These are phyloP conservation scores for Pichia manshurica DNA, from an alignment of 805 yeast genomes.

Conservation along the genomic window DNA sequence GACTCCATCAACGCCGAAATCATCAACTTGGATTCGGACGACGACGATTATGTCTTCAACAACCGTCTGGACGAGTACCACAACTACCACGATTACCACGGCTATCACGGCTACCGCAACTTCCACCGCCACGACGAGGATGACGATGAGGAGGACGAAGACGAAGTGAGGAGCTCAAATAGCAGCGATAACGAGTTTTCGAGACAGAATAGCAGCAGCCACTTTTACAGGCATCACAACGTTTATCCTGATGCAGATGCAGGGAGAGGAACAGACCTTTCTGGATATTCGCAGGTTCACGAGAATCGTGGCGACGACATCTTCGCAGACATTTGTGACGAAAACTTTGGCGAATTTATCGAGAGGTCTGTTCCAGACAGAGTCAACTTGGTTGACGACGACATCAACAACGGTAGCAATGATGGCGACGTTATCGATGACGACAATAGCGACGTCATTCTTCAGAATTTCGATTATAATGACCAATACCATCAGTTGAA, in stretches of 20 bases:
- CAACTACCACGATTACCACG: slow-evolving; percentile 1
- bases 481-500: background rate
- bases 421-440: slow-evolving; percentile 1
- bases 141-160: no score
- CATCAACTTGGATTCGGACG: slow-evolving; percentile 38
- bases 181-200: no score
- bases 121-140: no score
- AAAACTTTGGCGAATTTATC: no score
- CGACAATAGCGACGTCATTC: background rate
- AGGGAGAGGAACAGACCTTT: background rate
- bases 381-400: no score
- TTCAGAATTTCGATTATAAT: no score
- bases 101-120: background rate
- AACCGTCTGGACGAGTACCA: slow-evolving; percentile 12
- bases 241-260: background rate
- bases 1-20: slow-evolving; percentile 22
- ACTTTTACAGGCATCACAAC: background rate
- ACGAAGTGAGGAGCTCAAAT: no score
- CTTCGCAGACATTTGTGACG: no score
- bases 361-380: no score
- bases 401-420: background rate
- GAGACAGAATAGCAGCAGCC: background rate
- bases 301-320: background rate
- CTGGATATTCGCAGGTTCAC: no score
- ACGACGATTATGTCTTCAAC: slow-evolving; percentile 31